A percentile compares a stretch with the other conserved stretches of the same genome.
Evolutionary conservation across 2,329 filamentous ascomycete genomes (phyloP).

Genomic region (Botrytis pseudocinerea): DNA sequence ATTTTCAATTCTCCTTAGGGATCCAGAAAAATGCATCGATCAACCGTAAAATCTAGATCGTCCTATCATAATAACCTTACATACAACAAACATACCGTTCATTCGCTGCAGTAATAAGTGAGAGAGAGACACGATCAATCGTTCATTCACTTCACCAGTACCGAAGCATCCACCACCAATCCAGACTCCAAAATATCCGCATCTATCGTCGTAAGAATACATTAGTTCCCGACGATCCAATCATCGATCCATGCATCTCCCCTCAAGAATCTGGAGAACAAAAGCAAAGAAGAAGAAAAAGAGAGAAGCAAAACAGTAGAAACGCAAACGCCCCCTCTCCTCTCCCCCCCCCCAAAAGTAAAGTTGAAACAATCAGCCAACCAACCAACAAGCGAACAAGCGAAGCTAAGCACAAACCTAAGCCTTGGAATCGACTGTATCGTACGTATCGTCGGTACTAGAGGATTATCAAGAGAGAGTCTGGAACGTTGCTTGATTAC

Average conservation of each 20-base stretch:
- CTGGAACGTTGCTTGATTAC: neutral
- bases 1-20: neutral
- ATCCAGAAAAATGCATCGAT: neutral
- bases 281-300: neutral
- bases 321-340: too few relatives aligned
- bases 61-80: neutral
- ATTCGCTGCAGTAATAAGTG: neutral
- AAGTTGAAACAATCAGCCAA: too few relatives aligned
- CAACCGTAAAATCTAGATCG: neutral
- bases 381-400: neutral
- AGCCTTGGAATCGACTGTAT: neutral
- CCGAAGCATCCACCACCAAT: too few relatives aligned
- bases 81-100: accelerated
- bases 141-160: too few relatives aligned
- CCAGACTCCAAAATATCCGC: too few relatives aligned
- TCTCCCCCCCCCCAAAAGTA: too few relatives aligned
- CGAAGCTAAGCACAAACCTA: neutral
- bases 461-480: neutral
- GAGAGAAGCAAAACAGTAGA: too few relatives aligned
- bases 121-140: too few relatives aligned
- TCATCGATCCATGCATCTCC: too few relatives aligned
- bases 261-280: neutral
- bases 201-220: too few relatives aligned
- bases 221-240: too few relatives aligned
- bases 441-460: neutral